Evolutionary conservation across 2,329 filamentous ascomycete species (phyloP).

Genomic region (Fusarium nelsonii): DNA sequence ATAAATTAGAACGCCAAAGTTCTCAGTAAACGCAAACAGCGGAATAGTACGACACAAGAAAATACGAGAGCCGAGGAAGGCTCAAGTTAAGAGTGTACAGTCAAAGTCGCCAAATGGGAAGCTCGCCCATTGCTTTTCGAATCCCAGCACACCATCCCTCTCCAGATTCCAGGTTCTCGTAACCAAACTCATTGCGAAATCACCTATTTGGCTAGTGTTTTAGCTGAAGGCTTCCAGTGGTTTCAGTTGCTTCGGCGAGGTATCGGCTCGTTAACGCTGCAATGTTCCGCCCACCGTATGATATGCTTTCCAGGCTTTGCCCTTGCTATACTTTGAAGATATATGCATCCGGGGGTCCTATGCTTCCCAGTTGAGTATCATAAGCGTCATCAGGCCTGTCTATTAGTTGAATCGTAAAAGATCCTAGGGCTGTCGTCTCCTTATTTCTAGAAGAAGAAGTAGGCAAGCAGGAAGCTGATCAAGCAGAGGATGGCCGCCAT

Average conservation of each 20-base stretch:
- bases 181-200: background rate
- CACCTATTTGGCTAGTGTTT: background rate
- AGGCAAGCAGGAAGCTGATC: constrained; percentile 91
- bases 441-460: constrained; percentile 86
- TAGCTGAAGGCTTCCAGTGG: background rate
- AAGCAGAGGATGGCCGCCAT: constrained; percentile 87
- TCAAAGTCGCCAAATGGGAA: constrained; percentile 37
- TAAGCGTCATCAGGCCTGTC: constrained; percentile 41
- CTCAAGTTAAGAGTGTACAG: constrained; percentile 46
- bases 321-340: constrained; percentile 22
- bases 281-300: constrained; percentile 16
- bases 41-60: constrained; percentile 41
- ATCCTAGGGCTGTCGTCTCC: constrained; percentile 13
- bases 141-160: constrained; percentile 17
- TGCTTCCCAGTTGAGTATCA: constrained; percentile 30
- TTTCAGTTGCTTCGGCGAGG: background rate
- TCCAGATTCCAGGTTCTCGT: constrained; percentile 1
- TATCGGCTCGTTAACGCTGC: constrained; percentile 25
- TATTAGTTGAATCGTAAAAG: constrained; percentile 31
- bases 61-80: constrained; percentile 37
- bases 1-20: constrained; percentile 36
- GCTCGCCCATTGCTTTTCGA: constrained; percentile 32
- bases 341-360: constrained; percentile 27
- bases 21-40: constrained; percentile 37
- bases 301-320: constrained; percentile 38